Evolutionary conservation across 139 green algal species (phyloP).

Genomic region (Bryopsis sp.): DNA sequence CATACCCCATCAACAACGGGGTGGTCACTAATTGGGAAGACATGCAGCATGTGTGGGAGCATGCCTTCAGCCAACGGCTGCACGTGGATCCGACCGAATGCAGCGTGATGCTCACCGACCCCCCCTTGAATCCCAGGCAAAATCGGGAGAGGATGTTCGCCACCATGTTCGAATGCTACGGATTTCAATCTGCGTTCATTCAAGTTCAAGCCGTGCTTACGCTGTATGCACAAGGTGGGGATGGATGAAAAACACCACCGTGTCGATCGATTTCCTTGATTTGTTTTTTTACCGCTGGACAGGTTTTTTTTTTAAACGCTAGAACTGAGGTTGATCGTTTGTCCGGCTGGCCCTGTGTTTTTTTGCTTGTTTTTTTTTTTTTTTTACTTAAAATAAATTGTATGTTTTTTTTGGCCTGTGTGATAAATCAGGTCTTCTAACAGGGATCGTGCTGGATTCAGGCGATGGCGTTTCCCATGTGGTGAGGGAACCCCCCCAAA

Average conservation of each 20-base stretch:
- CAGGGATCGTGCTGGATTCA: constrained; percentile 68
- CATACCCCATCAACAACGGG: constrained; percentile 61
- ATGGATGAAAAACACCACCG: neutral
- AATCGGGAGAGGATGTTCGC: constrained; percentile 52
- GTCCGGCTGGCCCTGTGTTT: no score
- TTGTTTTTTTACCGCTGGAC: no score
- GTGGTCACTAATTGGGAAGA: constrained; percentile 64
- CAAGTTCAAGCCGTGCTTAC: constrained; percentile 80
- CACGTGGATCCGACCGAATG: constrained; percentile 33
- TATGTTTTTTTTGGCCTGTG: constrained; percentile 8
- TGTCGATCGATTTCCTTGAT: no score
- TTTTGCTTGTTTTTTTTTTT: neutral
- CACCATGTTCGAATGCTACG: constrained; percentile 65
- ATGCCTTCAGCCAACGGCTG: constrained; percentile 28
- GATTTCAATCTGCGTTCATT: constrained; percentile 45
- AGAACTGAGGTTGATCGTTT: no score
- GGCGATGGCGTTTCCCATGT: constrained; percentile 68
- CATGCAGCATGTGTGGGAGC: constrained; percentile 39
- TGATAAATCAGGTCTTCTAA: constrained; percentile 46
- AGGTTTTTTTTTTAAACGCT: no score
- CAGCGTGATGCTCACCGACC: constrained; percentile 63
- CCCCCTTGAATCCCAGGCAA: constrained; percentile 43
- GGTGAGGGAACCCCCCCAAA: constrained; percentile 33
- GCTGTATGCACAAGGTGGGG: constrained; percentile 61
- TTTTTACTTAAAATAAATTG: neutral